Evolutionary conservation across 2,329 filamentous ascomycete species (phyloP).

Genomic region (Fusarium subglutinans): DNA sequence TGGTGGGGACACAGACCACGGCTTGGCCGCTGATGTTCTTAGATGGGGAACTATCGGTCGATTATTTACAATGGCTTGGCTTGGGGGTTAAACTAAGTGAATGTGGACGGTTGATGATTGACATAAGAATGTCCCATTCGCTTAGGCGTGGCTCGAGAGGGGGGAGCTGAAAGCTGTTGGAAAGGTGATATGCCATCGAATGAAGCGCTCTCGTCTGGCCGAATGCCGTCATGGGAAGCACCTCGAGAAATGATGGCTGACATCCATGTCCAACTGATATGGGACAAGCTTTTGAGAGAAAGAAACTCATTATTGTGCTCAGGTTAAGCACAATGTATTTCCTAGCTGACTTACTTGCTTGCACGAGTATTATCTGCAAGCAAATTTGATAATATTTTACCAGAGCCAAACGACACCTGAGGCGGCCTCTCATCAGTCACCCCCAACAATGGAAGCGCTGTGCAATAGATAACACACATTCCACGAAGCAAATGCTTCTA

Average conservation of each 20-base stretch:
- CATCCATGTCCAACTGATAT: slow-evolving; percentile 16
- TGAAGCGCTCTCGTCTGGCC: not conserved
- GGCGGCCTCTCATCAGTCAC: not conserved
- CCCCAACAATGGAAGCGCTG: not conserved
- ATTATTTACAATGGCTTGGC: slow-evolving; percentile 13
- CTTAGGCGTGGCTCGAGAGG: not conserved
- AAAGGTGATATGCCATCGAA: slow-evolving; percentile 5
- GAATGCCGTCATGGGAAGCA: slow-evolving; percentile 23
- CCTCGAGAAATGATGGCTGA: slow-evolving; percentile 34
- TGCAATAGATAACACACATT: slow-evolving; percentile 28
- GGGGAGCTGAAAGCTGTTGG: not conserved
- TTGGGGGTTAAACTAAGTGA: not conserved
- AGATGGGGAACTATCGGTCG: slow-evolving; percentile 18
- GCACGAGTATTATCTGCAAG: not conserved
- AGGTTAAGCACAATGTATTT: not conserved
- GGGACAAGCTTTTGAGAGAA: slow-evolving; percentile 7
- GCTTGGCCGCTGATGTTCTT: slow-evolving; percentile 2
- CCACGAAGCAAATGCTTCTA: slow-evolving; percentile 27
- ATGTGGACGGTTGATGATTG: slow-evolving; percentile 9
- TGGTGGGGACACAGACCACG: slow-evolving; percentile 23
- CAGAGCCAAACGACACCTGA: not conserved
- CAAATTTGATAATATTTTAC: not conserved
- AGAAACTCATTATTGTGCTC: not conserved
- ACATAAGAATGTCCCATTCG: slow-evolving; percentile 1
- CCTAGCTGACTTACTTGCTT: not conserved